These are phyloP conservation scores for Trichoderma asperellum DNA, from an alignment of 2,329 filamentous ascomycete genomes.

Conservation along the genomic window DNA sequence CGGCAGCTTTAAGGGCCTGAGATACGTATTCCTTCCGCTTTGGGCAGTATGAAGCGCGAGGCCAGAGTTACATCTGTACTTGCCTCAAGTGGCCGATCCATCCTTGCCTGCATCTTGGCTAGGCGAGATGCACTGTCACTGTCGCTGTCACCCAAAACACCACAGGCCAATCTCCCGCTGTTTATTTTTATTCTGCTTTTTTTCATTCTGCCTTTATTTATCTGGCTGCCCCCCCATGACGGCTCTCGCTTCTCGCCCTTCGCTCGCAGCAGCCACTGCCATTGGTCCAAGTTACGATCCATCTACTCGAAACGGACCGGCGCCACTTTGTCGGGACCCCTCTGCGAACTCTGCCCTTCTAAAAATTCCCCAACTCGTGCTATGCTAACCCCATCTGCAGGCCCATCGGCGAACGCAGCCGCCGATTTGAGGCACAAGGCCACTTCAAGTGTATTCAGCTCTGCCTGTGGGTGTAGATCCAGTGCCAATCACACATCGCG, in stretches of 20 bases:
- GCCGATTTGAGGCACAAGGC: conserved; percentile 19
- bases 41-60: conserved; percentile 17
- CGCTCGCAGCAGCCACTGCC: neutral
- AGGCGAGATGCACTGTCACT: conserved; percentile 19
- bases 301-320: conserved; percentile 9
- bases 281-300: neutral
- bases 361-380: conserved; percentile 10
- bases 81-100: conserved; percentile 16
- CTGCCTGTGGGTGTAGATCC: conserved; percentile 2
- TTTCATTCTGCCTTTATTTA: neutral
- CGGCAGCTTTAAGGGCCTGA: neutral
- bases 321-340: neutral
- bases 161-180: neutral
- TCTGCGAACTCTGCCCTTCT: conserved; percentile 7
- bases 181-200: neutral
- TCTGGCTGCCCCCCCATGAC: neutral
- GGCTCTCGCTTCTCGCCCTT: neutral
- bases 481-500: conserved; percentile 28
- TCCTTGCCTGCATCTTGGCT: conserved; percentile 16
- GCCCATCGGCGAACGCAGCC: conserved; percentile 18
- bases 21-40: conserved; percentile 22
- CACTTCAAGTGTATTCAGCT: conserved; percentile 24
- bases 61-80: conserved; percentile 19
- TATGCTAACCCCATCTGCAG: neutral
- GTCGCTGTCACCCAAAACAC: neutral